Conservation (phyloP, 2,329 filamentous ascomycete species). For the Talaromyces marneffei region DNA sequence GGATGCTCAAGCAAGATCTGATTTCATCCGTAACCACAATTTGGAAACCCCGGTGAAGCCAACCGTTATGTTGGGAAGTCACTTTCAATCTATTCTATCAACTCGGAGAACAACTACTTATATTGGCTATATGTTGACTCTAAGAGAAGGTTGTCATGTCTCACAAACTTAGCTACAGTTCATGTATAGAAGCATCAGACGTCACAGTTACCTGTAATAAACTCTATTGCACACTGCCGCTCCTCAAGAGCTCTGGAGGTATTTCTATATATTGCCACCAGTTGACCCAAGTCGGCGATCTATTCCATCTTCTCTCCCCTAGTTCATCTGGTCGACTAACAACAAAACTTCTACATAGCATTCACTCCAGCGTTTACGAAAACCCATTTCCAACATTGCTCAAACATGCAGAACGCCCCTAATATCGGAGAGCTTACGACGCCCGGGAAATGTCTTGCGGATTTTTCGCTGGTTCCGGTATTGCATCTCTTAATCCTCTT, state of each 20-base stretch:
- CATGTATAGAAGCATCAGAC: background rate
- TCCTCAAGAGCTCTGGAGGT: background rate
- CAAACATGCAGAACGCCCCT: background rate
- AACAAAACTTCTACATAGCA: background rate
- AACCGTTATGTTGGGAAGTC: background rate
- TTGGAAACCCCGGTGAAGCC: too few species aligned
- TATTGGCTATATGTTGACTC: background rate
- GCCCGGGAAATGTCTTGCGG: slow-evolving; percentile 67
- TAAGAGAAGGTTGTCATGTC: background rate
- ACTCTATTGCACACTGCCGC: background rate
- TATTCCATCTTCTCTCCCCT: background rate
- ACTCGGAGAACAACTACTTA: too few species aligned
- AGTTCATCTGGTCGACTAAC: background rate
- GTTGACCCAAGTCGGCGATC: background rate
- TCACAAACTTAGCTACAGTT: too few species aligned
- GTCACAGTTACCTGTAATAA: background rate
- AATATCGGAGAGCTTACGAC: slow-evolving; percentile 38
- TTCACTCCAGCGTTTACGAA: background rate
- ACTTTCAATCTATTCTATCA: background rate
- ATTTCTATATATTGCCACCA: background rate
- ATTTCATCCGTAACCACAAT: too few species aligned
- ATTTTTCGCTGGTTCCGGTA: slow-evolving; percentile 75
- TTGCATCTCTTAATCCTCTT: background rate
- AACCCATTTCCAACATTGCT: background rate
- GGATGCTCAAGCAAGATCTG: too few species aligned